A percentile compares a stretch with the other conserved stretches of the same genome.
phyloP scores from a whole-genome alignment of 345 rosid species.

The Citrus reticulata region DNA sequence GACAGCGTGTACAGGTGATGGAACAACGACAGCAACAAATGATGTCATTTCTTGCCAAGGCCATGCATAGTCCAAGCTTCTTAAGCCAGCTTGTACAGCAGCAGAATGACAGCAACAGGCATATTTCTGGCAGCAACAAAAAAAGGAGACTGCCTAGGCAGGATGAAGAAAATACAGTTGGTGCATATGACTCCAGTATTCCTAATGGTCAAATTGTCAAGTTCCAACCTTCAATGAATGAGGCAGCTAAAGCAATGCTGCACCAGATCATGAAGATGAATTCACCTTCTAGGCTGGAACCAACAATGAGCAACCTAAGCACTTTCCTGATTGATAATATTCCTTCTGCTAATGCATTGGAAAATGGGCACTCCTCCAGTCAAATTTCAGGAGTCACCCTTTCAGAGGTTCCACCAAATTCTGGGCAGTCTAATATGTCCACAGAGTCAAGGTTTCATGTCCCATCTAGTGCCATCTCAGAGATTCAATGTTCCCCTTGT shows the following conservation, averaged over 20 bases:
- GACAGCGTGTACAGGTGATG: slow-evolving; percentile 82
- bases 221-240: slow-evolving; percentile 63
- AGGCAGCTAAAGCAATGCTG: slow-evolving; percentile 69
- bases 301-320: slow-evolving; percentile 36
- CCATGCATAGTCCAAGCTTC: slow-evolving; percentile 78
- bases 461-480: slow-evolving; percentile 23
- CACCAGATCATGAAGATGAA: slow-evolving; percentile 55
- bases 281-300: slow-evolving; percentile 43
- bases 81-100: slow-evolving; percentile 76
- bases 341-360: slow-evolving; percentile 32
- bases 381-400: slow-evolving; percentile 40
- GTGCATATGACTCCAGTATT: slow-evolving; percentile 22
- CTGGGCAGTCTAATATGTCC: slow-evolving; percentile 30
- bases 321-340: slow-evolving; percentile 41
- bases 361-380: slow-evolving; percentile 31
- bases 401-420: slow-evolving; percentile 40
- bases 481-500: slow-evolving; percentile 24
- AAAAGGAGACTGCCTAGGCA: slow-evolving; percentile 71
- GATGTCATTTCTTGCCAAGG: slow-evolving; percentile 90
- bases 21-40: slow-evolving; percentile 93
- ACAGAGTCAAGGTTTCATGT: slow-evolving; percentile 31
- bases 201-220: slow-evolving; percentile 65
- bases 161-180: slow-evolving; percentile 42
- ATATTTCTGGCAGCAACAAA: slow-evolving; percentile 61
- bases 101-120: slow-evolving; percentile 56